Percentiles rank a stretch among this genome's conserved stretches.
These are phyloP conservation scores for Cladosporium sphaerospermum DNA, from an alignment of 2,329 filamentous ascomycete genomes.

Conservation along the genomic window DNA sequence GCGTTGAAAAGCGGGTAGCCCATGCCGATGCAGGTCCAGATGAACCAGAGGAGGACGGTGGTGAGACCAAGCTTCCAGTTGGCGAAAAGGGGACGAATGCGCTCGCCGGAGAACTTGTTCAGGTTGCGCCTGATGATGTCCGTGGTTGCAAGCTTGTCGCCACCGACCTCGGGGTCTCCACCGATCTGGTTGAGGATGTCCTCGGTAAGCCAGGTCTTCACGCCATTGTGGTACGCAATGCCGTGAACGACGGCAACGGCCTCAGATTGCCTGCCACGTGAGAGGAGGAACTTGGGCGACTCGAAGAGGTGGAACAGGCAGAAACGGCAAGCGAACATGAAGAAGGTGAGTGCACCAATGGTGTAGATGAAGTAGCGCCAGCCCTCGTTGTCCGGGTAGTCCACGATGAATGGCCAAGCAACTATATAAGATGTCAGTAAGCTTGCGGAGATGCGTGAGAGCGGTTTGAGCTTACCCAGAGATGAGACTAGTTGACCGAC, in stretches of 20 bases:
- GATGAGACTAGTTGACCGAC: slow-evolving; percentile 70
- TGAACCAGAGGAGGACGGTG: slow-evolving; percentile 61
- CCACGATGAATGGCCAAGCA: slow-evolving; percentile 21
- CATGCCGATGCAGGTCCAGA: slow-evolving; percentile 78
- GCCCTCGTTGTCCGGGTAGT: slow-evolving; percentile 53
- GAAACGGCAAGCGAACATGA: slow-evolving; percentile 73
- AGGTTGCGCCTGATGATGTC: slow-evolving; percentile 56
- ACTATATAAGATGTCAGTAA: slow-evolving; percentile 3
- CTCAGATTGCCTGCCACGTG: slow-evolving; percentile 67
- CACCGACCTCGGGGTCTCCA: slow-evolving; percentile 44
- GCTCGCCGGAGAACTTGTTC: slow-evolving; percentile 58
- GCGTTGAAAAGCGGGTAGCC: slow-evolving; percentile 84
- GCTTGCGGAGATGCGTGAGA: not conserved
- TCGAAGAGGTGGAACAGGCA: slow-evolving; percentile 77
- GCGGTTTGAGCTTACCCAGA: slow-evolving; percentile 30
- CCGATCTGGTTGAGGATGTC: slow-evolving; percentile 56
- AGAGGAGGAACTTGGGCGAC: slow-evolving; percentile 77
- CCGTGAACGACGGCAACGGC: slow-evolving; percentile 75
- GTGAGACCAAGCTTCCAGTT: slow-evolving; percentile 43
- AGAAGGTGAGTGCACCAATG: slow-evolving; percentile 65
- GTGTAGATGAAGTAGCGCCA: slow-evolving; percentile 71
- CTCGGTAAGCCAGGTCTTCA: slow-evolving; percentile 69
- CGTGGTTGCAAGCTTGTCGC: slow-evolving; percentile 35
- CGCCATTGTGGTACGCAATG: slow-evolving; percentile 56
- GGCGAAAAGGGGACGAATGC: slow-evolving; percentile 58